Percentiles rank a stretch among this genome's conserved stretches.
phyloP scores from a whole-genome alignment of 176 grass and related monocot species.

The Metroxylon sagu region DNA sequence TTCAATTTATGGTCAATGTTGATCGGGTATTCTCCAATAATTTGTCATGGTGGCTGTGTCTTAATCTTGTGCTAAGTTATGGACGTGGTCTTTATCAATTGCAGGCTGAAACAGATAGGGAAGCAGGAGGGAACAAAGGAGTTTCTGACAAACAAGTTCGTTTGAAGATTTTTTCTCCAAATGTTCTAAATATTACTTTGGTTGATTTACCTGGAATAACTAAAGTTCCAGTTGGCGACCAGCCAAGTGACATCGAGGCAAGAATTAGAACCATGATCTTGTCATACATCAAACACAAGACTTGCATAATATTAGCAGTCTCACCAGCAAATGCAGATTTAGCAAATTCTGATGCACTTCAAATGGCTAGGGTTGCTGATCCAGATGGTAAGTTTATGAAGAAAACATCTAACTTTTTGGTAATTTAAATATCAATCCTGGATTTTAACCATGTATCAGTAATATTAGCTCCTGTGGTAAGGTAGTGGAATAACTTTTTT shows the following conservation, averaged over 20 bases:
- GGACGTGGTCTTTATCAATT: not conserved
- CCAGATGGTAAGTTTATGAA: slow-evolving; percentile 63
- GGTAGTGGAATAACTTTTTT: too few species aligned
- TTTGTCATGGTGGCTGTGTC: too few species aligned
- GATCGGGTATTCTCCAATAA: too few species aligned
- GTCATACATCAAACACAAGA: slow-evolving; percentile 94
- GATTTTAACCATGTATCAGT: too few species aligned
- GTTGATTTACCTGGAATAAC: slow-evolving; percentile 98
- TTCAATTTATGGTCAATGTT: too few species aligned
- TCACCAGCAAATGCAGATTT: slow-evolving; percentile 98
- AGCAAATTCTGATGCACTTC: slow-evolving; percentile 95
- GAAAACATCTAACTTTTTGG: not conserved
- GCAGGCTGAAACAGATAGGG: slow-evolving; percentile 84
- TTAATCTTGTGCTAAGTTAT: too few species aligned
- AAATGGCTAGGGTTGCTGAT: slow-evolving; percentile 91
- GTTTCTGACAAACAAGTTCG: slow-evolving; percentile 92
- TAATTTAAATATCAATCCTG: too few species aligned
- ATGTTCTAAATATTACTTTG: slow-evolving; percentile 96
- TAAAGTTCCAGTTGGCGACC: slow-evolving; percentile 96
- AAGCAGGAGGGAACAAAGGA: slow-evolving; percentile 85
- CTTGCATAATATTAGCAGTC: slow-evolving; percentile 95
- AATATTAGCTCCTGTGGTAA: too few species aligned
- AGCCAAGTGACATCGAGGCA: slow-evolving; percentile 95
- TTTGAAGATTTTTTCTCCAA: slow-evolving; percentile 93
- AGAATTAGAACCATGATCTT: slow-evolving; percentile 98